Base-by-base conservation (phyloP, 1,284 basidiomycete genomes). In the Xanthoconium separans region DNA sequence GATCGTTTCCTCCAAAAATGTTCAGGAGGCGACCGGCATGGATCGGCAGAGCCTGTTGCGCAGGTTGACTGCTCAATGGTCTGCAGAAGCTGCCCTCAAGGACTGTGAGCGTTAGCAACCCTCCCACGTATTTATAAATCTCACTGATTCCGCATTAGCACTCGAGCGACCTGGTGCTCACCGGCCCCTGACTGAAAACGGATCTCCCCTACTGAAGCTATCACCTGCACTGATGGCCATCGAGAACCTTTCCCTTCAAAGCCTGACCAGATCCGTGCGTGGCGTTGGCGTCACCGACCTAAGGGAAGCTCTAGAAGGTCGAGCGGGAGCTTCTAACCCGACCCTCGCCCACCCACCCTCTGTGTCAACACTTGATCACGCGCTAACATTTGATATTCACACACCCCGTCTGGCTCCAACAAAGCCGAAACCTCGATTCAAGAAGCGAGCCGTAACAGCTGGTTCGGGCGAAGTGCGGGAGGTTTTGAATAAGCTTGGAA, bases 161-260 rank as follows among this genome's bases (percentile, higher is more conserved):
- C 76, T 87, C 46, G 88, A 91, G 66, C 76, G 75, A 51, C 77
- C 80, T 44, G 75, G 80, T 9, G 75, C 73, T n/a, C 82, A 79
- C 53, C 82, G 90, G 2, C 62, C 82, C 40, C 75, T 84, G 16
- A 81, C 81, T 36, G 87, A 91, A 58, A 84, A 83, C 27, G 73
- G 84, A 44, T 83, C 87, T 1, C 83, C 88, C 5, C 77, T 92
- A 47, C 78, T 91, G 55, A 90, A 86, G 66, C 82, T 93, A 34
- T 87, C 89, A 3, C 89, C 88, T 40, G 84, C 87, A 15, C 74
- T 95, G 54, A 94, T 93, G 91, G 87, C 90, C 57, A 89, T 91
- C 55, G 89, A 93, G 58, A 95, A 95, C 68, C 75, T 90, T 24
- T 94, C 91, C 5, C 76, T 92, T 49, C 87, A 89, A 65, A 92